These are phyloP conservation scores for Xylariaceae sp. DNA, from an alignment of 2,329 filamentous ascomycete genomes.

Conservation along the genomic window DNA sequence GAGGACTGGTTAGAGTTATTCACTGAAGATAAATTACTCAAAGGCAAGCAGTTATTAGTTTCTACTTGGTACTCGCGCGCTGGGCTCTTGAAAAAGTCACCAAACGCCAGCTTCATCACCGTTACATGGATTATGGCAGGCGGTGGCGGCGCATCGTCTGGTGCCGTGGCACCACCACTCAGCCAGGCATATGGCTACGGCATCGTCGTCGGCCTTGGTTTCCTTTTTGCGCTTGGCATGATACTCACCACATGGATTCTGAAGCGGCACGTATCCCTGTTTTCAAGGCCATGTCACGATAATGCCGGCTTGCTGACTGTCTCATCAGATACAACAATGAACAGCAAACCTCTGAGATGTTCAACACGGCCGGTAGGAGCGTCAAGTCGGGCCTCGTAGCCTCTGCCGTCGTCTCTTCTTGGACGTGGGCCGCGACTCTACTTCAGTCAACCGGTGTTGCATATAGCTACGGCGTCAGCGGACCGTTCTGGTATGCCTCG, in stretches of 20 bases:
- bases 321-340: constrained; percentile 44
- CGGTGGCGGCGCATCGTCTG: constrained; percentile 5
- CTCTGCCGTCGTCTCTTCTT: constrained; percentile 80
- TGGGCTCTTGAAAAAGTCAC: too few relatives aligned
- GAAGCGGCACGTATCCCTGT: constrained; percentile 55
- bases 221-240: constrained; percentile 69
- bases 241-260: constrained; percentile 65
- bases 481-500: constrained; percentile 56
- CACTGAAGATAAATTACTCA: too few relatives aligned
- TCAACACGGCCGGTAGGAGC: constrained; percentile 78
- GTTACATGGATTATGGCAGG: constrained; percentile 5
- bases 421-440: constrained; percentile 84
- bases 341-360: constrained; percentile 85
- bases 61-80: too few relatives aligned
- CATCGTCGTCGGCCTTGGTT: constrained; percentile 68
- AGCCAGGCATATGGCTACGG: constrained; percentile 68
- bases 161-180: constrained; percentile 26
- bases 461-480: constrained; percentile 69
- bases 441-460: constrained; percentile 73
- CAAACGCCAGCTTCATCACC: too few relatives aligned
- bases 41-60: too few relatives aligned
- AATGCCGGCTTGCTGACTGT: too few relatives aligned
- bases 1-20: too few relatives aligned
- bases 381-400: constrained; percentile 85
- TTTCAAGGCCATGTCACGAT: too few relatives aligned